A percentile compares a stretch with the other conserved stretches of the same genome.
These are phyloP conservation scores for Dothistroma pini DNA, from an alignment of 2,329 filamentous ascomycete species.

Conservation along the genomic window DNA sequence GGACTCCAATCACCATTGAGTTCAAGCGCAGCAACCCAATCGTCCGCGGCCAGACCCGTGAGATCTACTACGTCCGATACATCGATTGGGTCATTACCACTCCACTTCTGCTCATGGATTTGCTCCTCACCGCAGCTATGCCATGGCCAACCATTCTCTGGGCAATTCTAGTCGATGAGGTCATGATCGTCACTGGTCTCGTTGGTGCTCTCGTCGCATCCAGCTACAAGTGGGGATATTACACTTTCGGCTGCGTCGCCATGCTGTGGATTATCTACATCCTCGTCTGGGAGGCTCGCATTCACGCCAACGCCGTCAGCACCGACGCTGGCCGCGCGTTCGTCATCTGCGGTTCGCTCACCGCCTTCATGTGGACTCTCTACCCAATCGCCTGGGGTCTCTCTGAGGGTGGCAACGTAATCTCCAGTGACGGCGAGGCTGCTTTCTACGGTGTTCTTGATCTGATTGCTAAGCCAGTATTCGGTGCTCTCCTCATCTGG, in stretches of 20 bases:
- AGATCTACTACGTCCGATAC: slow-evolving; percentile 65
- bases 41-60: slow-evolving; percentile 52
- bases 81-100: slow-evolving; percentile 64
- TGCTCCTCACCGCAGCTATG: slow-evolving; percentile 61
- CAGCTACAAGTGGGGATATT: slow-evolving; percentile 68
- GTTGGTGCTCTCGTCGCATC: slow-evolving; percentile 61
- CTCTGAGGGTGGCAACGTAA: slow-evolving; percentile 62
- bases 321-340: slow-evolving; percentile 53
- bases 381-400: slow-evolving; percentile 64
- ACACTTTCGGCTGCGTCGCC: slow-evolving; percentile 50
- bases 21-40: slow-evolving; percentile 47
- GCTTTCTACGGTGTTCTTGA: slow-evolving; percentile 68
- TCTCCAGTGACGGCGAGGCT: slow-evolving; percentile 62
- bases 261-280: slow-evolving; percentile 58
- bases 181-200: slow-evolving; percentile 66
- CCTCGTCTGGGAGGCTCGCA: slow-evolving; percentile 54
- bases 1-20: slow-evolving; percentile 60
- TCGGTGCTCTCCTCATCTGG: slow-evolving; percentile 58
- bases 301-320: slow-evolving; percentile 55
- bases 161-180: slow-evolving; percentile 58
- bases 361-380: slow-evolving; percentile 60
- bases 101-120: slow-evolving; percentile 58
- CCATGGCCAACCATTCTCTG: slow-evolving; percentile 63
- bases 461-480: slow-evolving; percentile 61
- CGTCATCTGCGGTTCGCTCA: slow-evolving; percentile 55